Conservation (phyloP, 2,329 filamentous ascomycete species). For the Nakataea oryzae region DNA sequence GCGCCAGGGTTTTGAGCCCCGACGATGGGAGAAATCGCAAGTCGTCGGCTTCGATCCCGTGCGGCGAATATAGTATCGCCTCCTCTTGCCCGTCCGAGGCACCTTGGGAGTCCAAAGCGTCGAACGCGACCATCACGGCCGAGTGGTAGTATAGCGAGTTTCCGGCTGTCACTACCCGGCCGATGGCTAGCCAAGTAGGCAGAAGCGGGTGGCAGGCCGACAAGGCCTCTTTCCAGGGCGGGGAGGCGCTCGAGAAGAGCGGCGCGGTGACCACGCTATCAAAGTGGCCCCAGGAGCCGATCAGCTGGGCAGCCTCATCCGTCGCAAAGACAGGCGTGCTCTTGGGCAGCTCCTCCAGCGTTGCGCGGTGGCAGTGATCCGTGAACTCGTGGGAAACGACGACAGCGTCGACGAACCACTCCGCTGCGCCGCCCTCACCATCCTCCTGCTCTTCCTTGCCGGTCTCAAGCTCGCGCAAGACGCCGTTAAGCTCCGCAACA, state of each 20-base stretch:
- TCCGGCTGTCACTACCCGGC: conserved; percentile 39
- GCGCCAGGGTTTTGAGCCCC: conserved; percentile 39
- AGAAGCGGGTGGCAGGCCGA: conserved; percentile 21
- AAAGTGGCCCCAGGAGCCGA: conserved; percentile 50
- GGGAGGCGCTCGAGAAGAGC: conserved; percentile 23
- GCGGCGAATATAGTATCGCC: conserved; percentile 53
- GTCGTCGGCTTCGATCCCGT: conserved; percentile 41
- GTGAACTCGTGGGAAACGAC: conserved; percentile 57
- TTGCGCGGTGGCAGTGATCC: conserved; percentile 55
- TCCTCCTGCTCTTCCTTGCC: not conserved
- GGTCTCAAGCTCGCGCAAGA: conserved; percentile 38
- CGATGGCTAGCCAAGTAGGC: conserved; percentile 52
- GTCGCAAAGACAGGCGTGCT: conserved; percentile 50
- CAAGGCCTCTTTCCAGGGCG: conserved; percentile 13
- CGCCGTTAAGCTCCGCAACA: conserved; percentile 41
- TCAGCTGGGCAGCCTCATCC: conserved; percentile 44
- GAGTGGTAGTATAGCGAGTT: conserved; percentile 52
- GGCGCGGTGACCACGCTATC: conserved; percentile 38
- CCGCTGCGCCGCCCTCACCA: not conserved
- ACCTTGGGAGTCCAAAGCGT: conserved; percentile 10
- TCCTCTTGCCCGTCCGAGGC: conserved; percentile 23
- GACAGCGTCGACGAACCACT: conserved; percentile 44
- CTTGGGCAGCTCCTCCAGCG: conserved; percentile 41
- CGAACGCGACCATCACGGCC: conserved; percentile 48
- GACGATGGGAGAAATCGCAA: conserved; percentile 31